These are phyloP conservation scores for Pholiota conissans DNA, from an alignment of 768 basidiomycete species.

Conservation along the genomic window DNA sequence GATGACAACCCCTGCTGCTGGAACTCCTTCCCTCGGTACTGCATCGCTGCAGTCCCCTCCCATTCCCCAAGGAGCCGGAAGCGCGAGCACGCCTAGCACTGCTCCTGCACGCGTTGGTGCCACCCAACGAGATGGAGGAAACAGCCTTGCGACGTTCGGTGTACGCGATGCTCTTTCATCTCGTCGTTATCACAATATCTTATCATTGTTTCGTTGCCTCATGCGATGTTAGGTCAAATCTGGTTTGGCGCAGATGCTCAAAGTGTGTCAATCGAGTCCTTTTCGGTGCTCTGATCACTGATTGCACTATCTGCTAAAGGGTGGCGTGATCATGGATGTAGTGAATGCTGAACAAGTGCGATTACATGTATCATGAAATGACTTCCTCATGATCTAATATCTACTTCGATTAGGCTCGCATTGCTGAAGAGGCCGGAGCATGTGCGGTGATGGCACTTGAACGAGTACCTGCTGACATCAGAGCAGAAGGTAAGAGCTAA, in stretches of 20 bases:
- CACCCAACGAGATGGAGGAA: slow-evolving; percentile 48
- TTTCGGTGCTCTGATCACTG: slow-evolving; percentile 6
- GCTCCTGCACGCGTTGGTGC: slow-evolving; percentile 54
- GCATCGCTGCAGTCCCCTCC: slow-evolving; percentile 32
- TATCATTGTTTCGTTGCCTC: slow-evolving; percentile 3
- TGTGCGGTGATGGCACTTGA: slow-evolving; percentile 98
- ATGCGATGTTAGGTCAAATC: slow-evolving; percentile 71
- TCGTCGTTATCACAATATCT: not conserved
- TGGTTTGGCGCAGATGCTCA: slow-evolving; percentile 95
- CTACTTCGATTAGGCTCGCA: slow-evolving; percentile 67
- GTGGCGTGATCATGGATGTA: slow-evolving; percentile 96
- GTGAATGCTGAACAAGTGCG: slow-evolving; percentile 64
- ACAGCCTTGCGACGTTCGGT: slow-evolving; percentile 71
- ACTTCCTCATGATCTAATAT: slow-evolving; percentile 11
- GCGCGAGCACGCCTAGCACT: slow-evolving; percentile 37
- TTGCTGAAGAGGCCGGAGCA: slow-evolving; percentile 96
- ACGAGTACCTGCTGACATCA: slow-evolving; percentile 93
- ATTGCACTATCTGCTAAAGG: slow-evolving; percentile 39
- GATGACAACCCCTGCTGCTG: slow-evolving; percentile 28
- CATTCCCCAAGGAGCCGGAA: slow-evolving; percentile 40
- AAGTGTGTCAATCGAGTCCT: slow-evolving; percentile 47
- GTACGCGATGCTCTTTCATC: slow-evolving; percentile 35
- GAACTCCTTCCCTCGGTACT: slow-evolving; percentile 10
- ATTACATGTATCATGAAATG: not conserved
- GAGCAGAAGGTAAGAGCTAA: slow-evolving; percentile 54